phyloP scores from a whole-genome alignment of 2,329 filamentous ascomycete genomes.

The Trichoderma lentiforme region DNA sequence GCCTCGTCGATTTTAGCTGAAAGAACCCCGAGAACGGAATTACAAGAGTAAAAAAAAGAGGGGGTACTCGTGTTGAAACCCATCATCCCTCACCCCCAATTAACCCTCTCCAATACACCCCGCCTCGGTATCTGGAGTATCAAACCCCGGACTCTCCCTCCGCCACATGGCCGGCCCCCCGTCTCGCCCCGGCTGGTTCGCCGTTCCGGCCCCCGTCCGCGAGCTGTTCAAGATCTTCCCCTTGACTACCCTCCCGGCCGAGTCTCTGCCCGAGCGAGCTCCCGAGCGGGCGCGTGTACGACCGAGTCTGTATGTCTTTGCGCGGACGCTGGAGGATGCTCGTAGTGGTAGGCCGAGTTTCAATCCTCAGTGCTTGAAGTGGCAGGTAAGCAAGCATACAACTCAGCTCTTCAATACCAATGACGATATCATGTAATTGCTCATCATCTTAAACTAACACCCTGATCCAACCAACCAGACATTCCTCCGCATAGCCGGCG shows the following conservation, averaged over 20 bases:
- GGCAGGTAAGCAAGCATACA: conserved; percentile 64
- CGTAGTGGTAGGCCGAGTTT: conserved; percentile 61
- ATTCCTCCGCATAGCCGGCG: conserved; percentile 72
- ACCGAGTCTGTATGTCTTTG: conserved; percentile 73
- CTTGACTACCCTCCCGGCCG: conserved; percentile 68
- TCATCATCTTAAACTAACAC: not conserved
- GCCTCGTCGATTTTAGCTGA: not conserved
- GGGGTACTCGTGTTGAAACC: not conserved
- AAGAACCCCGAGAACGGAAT: not conserved
- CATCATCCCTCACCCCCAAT: not conserved
- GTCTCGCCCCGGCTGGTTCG: conserved; percentile 40
- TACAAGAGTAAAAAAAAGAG: not conserved
- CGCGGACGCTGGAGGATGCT: conserved; percentile 55
- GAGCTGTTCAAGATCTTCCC: conserved; percentile 83
- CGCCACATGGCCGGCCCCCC: conserved; percentile 14
- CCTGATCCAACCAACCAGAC: conserved; percentile 49
- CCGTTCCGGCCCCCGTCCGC: conserved; percentile 72
- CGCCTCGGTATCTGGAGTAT: not conserved
- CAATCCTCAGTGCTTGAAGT: conserved; percentile 92
- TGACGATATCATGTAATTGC: not conserved
- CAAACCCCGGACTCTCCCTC: not conserved
- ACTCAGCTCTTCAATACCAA: not conserved
- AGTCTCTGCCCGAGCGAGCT: conserved; percentile 66
- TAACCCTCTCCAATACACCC: not conserved
- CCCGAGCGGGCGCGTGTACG: conserved; percentile 38